Percentiles rank a stretch among this genome's conserved stretches.
Evolutionary conservation across 2,329 filamentous ascomycete genomes (phyloP).

Genomic region (Dendrostoma leiphaemia): DNA sequence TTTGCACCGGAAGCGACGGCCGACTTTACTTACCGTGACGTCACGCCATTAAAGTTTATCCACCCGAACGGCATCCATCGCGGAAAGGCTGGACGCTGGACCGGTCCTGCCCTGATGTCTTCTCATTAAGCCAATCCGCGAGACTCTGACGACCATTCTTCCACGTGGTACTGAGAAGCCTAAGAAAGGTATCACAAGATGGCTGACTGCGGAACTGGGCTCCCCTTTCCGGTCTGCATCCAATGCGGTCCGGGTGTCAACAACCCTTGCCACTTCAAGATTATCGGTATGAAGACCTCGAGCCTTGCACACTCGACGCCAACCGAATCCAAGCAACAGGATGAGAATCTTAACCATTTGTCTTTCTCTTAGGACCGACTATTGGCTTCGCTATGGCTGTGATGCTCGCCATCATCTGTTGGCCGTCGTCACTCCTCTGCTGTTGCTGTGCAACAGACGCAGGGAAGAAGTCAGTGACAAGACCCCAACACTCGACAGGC

Average conservation of each 20-base stretch:
- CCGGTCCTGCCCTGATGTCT: no score
- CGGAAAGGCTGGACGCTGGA: no score
- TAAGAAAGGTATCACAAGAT: neutral
- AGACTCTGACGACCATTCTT: no score
- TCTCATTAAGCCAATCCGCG: no score
- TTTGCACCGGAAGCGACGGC: no score
- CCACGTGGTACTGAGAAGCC: neutral
- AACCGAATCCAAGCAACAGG: no score
- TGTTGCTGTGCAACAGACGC: constrained; percentile 15
- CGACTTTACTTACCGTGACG: neutral
- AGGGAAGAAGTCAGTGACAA: constrained; percentile 12
- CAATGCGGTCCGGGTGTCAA: constrained; percentile 15
- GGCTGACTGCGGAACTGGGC: constrained; percentile 5
- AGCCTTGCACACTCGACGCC: neutral
- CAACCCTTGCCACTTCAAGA: constrained; percentile 16
- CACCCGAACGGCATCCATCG: no score
- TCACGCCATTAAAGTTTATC: neutral
- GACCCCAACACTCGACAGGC: no score
- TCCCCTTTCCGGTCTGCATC: constrained; percentile 14
- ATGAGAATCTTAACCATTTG: no score
- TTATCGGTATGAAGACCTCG: constrained; percentile 4
- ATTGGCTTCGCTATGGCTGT: constrained; percentile 16
- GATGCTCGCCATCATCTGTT: constrained; percentile 12
- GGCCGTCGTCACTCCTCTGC: constrained; percentile 14
- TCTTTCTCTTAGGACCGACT: constrained; percentile 7